phyloP scores from a whole-genome alignment of 805 yeast genomes.

The Candida dajiaensis region DNA sequence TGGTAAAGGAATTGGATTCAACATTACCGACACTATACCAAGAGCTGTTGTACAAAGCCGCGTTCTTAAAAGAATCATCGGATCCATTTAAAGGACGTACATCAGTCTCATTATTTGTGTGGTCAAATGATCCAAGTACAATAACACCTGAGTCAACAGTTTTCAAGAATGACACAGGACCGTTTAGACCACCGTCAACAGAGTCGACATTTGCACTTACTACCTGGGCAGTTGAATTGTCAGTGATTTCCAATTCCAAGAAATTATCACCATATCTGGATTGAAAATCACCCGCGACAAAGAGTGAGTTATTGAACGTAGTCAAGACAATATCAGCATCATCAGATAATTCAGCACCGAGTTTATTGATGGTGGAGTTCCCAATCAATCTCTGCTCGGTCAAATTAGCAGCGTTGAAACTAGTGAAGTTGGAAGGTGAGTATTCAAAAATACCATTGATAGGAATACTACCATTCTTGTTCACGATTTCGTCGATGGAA shows the following conservation, averaged over 20 bases:
- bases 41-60: conserved; percentile 31
- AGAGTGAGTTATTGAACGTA: conserved; percentile 28
- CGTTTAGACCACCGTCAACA: conserved; percentile 35
- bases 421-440: conserved; percentile 59
- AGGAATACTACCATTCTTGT: conserved; percentile 31
- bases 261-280: conserved; percentile 34
- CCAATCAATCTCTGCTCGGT: conserved; percentile 30
- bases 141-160: conserved; percentile 31
- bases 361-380: conserved; percentile 37
- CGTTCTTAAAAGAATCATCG: conserved; percentile 29
- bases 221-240: conserved; percentile 12
- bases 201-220: conserved; percentile 16
- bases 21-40: conserved; percentile 40
- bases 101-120: conserved; percentile 27
- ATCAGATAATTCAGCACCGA: conserved; percentile 28
- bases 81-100: conserved; percentile 25
- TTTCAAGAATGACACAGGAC: conserved; percentile 30
- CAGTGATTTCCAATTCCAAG: conserved; percentile 25
- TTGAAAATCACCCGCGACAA: conserved; percentile 45
- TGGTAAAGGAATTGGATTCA: conserved; percentile 5
- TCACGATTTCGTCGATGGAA: conserved; percentile 35
- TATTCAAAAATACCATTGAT: conserved; percentile 84
- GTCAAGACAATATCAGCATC: conserved; percentile 35
- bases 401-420: conserved; percentile 24
- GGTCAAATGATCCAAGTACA: conserved; percentile 42